Conservation (phyloP, 768 basidiomycete species). For the Boletus barrowsii region DNA sequence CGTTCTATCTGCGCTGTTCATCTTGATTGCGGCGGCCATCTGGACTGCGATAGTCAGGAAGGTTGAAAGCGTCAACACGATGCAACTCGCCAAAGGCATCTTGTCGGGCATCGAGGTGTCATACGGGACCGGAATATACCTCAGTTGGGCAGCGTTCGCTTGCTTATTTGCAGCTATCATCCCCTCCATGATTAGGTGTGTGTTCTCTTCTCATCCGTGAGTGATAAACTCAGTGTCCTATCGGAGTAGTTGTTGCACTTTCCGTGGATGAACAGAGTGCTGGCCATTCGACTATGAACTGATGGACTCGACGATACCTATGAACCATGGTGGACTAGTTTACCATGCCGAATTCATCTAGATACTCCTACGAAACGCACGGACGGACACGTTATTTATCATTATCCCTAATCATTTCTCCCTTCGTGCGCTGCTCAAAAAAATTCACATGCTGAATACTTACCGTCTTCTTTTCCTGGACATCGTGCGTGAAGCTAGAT, state of each 20-base stretch:
- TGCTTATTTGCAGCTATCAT: conserved; percentile 61
- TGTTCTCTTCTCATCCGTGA: background rate
- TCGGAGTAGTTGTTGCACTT: conserved; percentile 71
- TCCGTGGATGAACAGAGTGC: conserved; percentile 53
- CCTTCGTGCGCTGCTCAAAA: background rate
- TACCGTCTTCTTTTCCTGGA: background rate
- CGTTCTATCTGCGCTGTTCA: conserved; percentile 53
- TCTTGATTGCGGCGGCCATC: conserved; percentile 67
- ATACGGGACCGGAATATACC: conserved; percentile 57
- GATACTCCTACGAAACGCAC: conserved; percentile 6
- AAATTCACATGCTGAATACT: too few species aligned
- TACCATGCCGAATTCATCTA: background rate
- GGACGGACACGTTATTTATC: conserved; percentile 22
- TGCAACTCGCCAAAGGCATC: conserved; percentile 40
- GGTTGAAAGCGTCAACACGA: conserved; percentile 53
- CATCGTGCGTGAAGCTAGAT: too few species aligned
- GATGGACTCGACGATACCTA: conserved; percentile 19
- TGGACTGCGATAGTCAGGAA: conserved; percentile 78
- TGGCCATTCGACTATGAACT: conserved; percentile 22
- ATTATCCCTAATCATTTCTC: conserved; percentile 12
- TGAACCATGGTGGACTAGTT: conserved; percentile 2
- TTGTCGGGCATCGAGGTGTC: conserved; percentile 63
- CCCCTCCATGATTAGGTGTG: conserved; percentile 78
- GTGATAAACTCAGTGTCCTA: background rate
- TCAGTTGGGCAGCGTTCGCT: conserved; percentile 75